These are phyloP conservation scores for Prunus kanzakura DNA, from an alignment of 306 rosid genomes.

Conservation along the genomic window DNA sequence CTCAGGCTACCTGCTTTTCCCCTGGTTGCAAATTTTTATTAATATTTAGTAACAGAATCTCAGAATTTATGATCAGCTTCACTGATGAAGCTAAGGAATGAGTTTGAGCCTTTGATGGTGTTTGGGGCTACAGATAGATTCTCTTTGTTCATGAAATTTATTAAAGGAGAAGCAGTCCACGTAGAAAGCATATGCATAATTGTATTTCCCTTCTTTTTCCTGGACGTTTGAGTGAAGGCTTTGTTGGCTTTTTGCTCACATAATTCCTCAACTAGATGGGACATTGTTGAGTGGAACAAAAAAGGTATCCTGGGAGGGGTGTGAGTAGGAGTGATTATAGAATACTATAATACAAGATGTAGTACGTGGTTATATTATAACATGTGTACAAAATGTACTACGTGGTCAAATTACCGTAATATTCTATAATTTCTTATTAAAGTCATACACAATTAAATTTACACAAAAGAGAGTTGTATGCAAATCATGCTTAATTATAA, in stretches of 20 bases:
- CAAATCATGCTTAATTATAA: too few relatives aligned
- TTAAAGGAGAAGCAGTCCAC: constrained; percentile 32
- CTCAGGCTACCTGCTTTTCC: background rate
- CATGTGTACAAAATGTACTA: too few relatives aligned
- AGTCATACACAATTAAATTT: background rate
- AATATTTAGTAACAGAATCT: background rate
- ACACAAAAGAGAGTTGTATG: too few relatives aligned
- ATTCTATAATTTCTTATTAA: background rate
- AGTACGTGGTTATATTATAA: too few relatives aligned
- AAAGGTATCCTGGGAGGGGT: background rate
- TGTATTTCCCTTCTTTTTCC: constrained; percentile 10
- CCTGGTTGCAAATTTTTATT: background rate
- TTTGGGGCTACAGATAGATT: background rate
- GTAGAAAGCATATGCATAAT: constrained; percentile 27
- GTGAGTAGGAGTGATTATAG: too few relatives aligned
- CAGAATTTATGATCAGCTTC: background rate
- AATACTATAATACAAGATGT: too few relatives aligned
- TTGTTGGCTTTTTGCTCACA: constrained; percentile 34
- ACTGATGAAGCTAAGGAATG: background rate
- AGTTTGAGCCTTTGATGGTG: background rate
- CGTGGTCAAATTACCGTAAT: too few relatives aligned
- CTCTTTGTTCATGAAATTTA: constrained; percentile 1
- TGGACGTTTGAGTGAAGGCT: constrained; percentile 35
- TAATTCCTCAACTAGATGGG: constrained; percentile 40
- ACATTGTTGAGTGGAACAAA: constrained; percentile 28